Evolutionary conservation across 805 yeast genomes (phyloP).

Genomic region (Teunomyces funiuensis): DNA sequence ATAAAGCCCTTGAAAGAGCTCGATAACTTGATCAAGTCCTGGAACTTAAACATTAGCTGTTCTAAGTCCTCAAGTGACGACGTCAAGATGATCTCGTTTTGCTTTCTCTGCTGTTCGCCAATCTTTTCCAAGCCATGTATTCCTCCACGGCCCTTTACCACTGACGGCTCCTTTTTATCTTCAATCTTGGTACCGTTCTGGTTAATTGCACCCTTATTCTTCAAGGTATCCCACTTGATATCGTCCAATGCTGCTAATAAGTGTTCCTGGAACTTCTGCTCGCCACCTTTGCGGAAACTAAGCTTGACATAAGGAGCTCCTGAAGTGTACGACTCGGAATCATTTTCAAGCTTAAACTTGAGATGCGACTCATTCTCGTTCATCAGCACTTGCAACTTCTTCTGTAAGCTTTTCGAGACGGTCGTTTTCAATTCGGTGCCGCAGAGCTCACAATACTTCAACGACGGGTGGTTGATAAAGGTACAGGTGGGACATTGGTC

Average conservation of each 20-base stretch:
- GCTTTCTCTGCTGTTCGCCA: constrained; percentile 53
- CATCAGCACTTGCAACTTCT: background rate
- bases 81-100: constrained; percentile 60
- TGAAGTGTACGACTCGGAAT: constrained; percentile 33
- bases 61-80: constrained; percentile 76
- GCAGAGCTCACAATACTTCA: constrained; percentile 83
- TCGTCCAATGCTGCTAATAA: constrained; percentile 43
- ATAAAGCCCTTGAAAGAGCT: constrained; percentile 31
- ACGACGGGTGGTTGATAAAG: constrained; percentile 77
- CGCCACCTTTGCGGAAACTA: constrained; percentile 77
- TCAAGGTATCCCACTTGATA: constrained; percentile 48
- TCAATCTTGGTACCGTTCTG: constrained; percentile 31
- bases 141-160: constrained; percentile 43
- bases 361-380: constrained; percentile 7
- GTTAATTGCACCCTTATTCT: constrained; percentile 33
- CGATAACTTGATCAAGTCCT: constrained; percentile 63
- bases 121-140: constrained; percentile 66
- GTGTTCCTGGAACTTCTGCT: constrained; percentile 49
- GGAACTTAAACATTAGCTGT: constrained; percentile 73
- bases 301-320: constrained; percentile 52
- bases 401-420: background rate
- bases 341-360: constrained; percentile 27
- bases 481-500: constrained; percentile 63
- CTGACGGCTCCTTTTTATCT: constrained; percentile 1
- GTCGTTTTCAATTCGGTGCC: constrained; percentile 47